These are phyloP conservation scores for Pluteus cervinus DNA, from an alignment of 768 basidiomycete genomes.

Conservation along the genomic window DNA sequence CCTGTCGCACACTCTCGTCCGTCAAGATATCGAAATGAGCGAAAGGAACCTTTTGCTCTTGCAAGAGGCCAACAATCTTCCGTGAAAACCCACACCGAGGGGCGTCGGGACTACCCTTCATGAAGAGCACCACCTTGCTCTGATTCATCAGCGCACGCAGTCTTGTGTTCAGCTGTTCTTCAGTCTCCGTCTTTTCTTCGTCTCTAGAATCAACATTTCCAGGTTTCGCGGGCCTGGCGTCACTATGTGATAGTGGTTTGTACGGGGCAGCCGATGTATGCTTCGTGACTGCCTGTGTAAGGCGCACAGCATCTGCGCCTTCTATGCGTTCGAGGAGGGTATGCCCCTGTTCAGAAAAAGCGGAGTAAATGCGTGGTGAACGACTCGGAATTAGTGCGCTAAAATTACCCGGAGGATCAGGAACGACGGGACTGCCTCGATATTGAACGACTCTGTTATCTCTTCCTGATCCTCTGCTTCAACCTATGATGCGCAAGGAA, in stretches of 20 bases:
- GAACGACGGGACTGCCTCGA: conserved; percentile 85
- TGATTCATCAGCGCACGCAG: conserved; percentile 73
- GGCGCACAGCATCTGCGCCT: conserved; percentile 70
- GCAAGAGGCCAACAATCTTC: conserved; percentile 63
- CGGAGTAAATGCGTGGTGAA: background rate
- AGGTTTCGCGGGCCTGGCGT: conserved; percentile 31
- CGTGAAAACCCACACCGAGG: conserved; percentile 86
- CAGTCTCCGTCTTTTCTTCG: conserved; percentile 38
- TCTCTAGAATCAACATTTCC: conserved; percentile 14
- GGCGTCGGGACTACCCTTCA: conserved; percentile 77
- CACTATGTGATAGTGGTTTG: conserved; percentile 44
- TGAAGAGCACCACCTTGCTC: conserved; percentile 77
- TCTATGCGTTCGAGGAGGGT: conserved; percentile 70
- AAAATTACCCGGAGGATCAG: conserved; percentile 65
- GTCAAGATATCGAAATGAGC: conserved; percentile 77
- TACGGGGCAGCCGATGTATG: conserved; percentile 38
- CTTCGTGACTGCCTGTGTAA: conserved; percentile 56
- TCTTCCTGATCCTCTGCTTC: conserved; percentile 79
- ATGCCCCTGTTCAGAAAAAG: conserved; percentile 60
- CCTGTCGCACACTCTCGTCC: conserved; percentile 79
- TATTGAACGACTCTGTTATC: conserved; percentile 88
- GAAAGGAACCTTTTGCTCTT: conserved; percentile 59
- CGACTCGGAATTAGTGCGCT: background rate
- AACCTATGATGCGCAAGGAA: conserved; percentile 39
- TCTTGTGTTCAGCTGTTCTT: conserved; percentile 61